Percentiles rank a stretch among this genome's conserved stretches.
phyloP scores from a whole-genome alignment of 768 basidiomycete species.

The Daedalea quercina region DNA sequence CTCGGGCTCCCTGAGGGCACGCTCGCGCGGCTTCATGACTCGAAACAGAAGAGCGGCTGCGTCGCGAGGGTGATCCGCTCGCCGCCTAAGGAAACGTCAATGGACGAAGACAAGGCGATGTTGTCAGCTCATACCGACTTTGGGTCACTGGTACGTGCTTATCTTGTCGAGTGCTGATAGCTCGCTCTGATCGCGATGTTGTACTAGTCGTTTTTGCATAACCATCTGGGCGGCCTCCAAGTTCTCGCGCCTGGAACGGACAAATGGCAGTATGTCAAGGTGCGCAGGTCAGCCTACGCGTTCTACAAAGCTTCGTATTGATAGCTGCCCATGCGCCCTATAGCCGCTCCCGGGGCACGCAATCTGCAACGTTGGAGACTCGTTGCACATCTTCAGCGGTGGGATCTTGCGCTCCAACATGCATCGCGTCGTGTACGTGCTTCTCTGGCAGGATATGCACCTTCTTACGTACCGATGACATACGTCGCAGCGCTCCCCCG shows the following conservation, averaged over 20 bases:
- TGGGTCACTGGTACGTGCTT: constrained; percentile 25
- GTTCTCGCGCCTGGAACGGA: constrained; percentile 55
- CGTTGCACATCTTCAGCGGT: constrained; percentile 54
- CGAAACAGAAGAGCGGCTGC: constrained; percentile 22
- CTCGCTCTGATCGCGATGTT: neutral
- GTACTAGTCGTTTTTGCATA: constrained; percentile 57
- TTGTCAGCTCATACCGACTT: constrained; percentile 31
- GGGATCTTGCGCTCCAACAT: constrained; percentile 63
- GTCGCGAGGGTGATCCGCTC: constrained; percentile 27
- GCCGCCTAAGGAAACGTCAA: constrained; percentile 14
- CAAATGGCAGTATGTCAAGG: constrained; percentile 65
- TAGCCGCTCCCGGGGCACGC: constrained; percentile 28
- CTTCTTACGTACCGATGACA: no score
- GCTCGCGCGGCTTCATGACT: constrained; percentile 21
- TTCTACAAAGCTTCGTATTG: neutral
- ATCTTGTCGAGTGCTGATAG: no score
- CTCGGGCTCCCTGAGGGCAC: constrained; percentile 27
- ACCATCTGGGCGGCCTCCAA: constrained; percentile 64
- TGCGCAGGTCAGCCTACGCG: constrained; percentile 8
- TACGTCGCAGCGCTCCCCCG: constrained; percentile 46
- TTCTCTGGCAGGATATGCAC: constrained; percentile 1
- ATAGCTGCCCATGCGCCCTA: neutral
- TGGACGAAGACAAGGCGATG: constrained; percentile 15
- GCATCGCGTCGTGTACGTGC: constrained; percentile 41
- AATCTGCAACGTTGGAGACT: constrained; percentile 41